Percentiles rank a stretch among this genome's conserved stretches.
Evolutionary conservation across 2,329 filamentous ascomycete species (phyloP).

Genomic region (Beauveria caledonica): DNA sequence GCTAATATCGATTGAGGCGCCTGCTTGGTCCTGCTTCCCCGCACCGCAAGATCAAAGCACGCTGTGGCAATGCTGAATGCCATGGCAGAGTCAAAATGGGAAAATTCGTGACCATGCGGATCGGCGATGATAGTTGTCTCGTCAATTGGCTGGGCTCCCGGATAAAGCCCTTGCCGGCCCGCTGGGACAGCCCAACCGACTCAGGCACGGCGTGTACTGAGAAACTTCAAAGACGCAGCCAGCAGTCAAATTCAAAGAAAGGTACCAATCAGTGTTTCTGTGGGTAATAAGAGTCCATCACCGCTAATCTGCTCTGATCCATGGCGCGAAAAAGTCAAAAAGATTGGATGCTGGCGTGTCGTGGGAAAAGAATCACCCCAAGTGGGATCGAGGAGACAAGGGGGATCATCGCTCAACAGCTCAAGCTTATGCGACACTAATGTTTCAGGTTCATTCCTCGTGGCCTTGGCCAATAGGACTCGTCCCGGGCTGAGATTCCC

Average conservation of each 20-base stretch:
- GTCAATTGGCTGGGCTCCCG: background rate
- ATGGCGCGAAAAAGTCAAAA: background rate
- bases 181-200: background rate
- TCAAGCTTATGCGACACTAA: slow-evolving; percentile 10
- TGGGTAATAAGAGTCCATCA: background rate
- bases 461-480: slow-evolving; percentile 8
- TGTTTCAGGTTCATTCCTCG: slow-evolving; percentile 12
- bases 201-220: background rate
- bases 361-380: background rate
- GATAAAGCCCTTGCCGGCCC: background rate
- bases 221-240: too few species aligned
- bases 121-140: background rate
- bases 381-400: background rate
- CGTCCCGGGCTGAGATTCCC: slow-evolving; percentile 1
- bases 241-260: too few species aligned
- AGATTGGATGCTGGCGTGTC: background rate
- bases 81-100: background rate
- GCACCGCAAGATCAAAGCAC: background rate
- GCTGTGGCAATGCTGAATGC: background rate
- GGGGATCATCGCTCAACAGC: background rate
- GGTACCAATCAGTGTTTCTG: too few species aligned
- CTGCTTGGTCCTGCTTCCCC: background rate
- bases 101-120: background rate
- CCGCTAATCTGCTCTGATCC: background rate
- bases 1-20: background rate